Evolutionary conservation across 1,139 yeast genomes (phyloP).

Genomic region (Hemisphaericaspora subhashii): DNA sequence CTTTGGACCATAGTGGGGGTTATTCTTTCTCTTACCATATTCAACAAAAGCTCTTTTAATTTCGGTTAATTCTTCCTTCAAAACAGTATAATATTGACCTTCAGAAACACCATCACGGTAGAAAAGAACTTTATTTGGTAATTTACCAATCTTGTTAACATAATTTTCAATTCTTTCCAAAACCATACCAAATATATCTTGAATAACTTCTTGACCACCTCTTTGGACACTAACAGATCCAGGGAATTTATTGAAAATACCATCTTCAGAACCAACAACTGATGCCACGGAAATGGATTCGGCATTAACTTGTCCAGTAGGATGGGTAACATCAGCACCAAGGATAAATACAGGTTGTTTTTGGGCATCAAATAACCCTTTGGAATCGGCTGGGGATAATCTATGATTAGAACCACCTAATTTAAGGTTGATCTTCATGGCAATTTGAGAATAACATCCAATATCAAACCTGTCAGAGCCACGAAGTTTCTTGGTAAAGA

Average conservation of each 20-base stretch:
- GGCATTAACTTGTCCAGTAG: slow-evolving; percentile 10
- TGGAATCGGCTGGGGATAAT: slow-evolving; percentile 10
- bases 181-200: slow-evolving; percentile 13
- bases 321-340: slow-evolving; percentile 17
- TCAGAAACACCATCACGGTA: slow-evolving; percentile 18
- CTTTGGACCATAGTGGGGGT: slow-evolving; percentile 10
- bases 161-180: slow-evolving; percentile 14
- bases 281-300: slow-evolving; percentile 16
- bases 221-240: slow-evolving; percentile 14
- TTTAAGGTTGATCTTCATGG: slow-evolving; percentile 15
- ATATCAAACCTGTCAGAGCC: slow-evolving; percentile 10
- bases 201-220: slow-evolving; percentile 15
- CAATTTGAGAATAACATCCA: slow-evolving; percentile 14
- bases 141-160: slow-evolving; percentile 10
- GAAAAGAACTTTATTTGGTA: slow-evolving; percentile 14
- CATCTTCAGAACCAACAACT: slow-evolving; percentile 16
- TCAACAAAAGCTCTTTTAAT: slow-evolving; percentile 13
- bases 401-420: slow-evolving; percentile 16
- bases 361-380: slow-evolving; percentile 11
- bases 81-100: slow-evolving; percentile 15
- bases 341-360: slow-evolving; percentile 14
- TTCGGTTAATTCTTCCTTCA: slow-evolving; percentile 14
- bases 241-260: slow-evolving; percentile 14
- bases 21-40: slow-evolving; percentile 10
- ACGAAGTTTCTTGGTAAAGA: slow-evolving; percentile 11